Evolutionary conservation across 306 rosid species (phyloP).

Genomic region (Canavalia gladiata): DNA sequence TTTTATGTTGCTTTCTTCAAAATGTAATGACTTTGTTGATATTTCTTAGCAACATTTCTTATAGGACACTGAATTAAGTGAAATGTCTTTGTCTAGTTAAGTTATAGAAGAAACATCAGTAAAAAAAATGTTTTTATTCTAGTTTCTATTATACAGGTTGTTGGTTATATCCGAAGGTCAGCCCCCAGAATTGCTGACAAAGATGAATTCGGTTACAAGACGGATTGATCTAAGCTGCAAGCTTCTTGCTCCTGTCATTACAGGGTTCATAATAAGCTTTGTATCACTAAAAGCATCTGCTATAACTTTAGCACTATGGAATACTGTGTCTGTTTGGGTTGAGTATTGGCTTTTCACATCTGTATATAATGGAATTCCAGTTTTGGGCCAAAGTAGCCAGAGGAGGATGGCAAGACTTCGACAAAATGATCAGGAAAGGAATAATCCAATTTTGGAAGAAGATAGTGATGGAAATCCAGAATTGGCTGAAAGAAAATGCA

Average conservation of each 20-base stretch:
- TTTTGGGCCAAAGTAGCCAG: slow-evolving; percentile 65
- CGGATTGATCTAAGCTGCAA: slow-evolving; percentile 89
- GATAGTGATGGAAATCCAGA: slow-evolving; percentile 36
- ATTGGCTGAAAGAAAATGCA: slow-evolving; percentile 45
- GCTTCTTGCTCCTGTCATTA: slow-evolving; percentile 83
- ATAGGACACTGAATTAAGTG: not conserved
- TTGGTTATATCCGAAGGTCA: slow-evolving; percentile 84
- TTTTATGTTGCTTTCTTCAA: not conserved
- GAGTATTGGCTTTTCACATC: slow-evolving; percentile 90
- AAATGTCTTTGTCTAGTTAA: not conserved
- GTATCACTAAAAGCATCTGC: slow-evolving; percentile 87
- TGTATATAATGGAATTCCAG: slow-evolving; percentile 81
- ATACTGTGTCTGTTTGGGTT: slow-evolving; percentile 69
- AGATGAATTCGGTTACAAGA: slow-evolving; percentile 74
- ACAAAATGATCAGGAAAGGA: slow-evolving; percentile 48
- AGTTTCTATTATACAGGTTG: slow-evolving; percentile 64
- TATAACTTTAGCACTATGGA: slow-evolving; percentile 80
- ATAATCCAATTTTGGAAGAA: slow-evolving; percentile 43
- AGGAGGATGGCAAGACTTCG: slow-evolving; percentile 61
- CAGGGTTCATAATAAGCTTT: slow-evolving; percentile 89
- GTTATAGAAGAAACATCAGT: not conserved
- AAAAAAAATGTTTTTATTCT: not conserved
- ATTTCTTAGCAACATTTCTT: not conserved
- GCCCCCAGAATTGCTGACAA: slow-evolving; percentile 70
- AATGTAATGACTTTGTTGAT: slow-evolving; percentile 14